These are phyloP conservation scores for Gossypium gossypioides DNA, from an alignment of 441 rosid genomes.

Conservation along the genomic window DNA sequence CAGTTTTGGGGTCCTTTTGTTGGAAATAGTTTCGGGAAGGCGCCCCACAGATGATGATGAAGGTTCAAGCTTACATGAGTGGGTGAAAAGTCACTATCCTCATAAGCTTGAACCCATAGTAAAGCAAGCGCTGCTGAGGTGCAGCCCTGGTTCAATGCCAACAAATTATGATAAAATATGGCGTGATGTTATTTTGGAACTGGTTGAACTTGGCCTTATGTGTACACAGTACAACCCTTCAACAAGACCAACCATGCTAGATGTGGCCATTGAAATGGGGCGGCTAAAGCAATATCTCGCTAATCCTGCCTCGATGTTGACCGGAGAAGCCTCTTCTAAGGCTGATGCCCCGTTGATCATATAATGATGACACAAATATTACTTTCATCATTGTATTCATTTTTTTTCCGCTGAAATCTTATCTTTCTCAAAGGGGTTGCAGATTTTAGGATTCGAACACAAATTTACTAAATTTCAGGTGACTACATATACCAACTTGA, in stretches of 20 bases:
- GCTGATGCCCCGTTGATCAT: slow-evolving; percentile 12
- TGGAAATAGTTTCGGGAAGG: slow-evolving; percentile 62
- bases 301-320: slow-evolving; percentile 24
- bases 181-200: slow-evolving; percentile 47
- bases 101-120: slow-evolving; percentile 47
- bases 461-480: neutral
- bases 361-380: neutral
- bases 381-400: slow-evolving; percentile 18
- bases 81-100: slow-evolving; percentile 61
- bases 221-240: slow-evolving; percentile 67
- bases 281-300: slow-evolving; percentile 56
- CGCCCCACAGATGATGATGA: slow-evolving; percentile 56
- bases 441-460: too few species aligned
- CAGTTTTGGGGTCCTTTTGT: slow-evolving; percentile 71
- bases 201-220: slow-evolving; percentile 66
- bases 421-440: neutral
- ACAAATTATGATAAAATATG: slow-evolving; percentile 27
- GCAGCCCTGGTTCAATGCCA: slow-evolving; percentile 27
- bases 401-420: neutral
- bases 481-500: neutral
- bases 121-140: slow-evolving; percentile 39
- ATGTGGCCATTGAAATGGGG: slow-evolving; percentile 64
- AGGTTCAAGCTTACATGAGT: slow-evolving; percentile 66
- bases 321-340: slow-evolving; percentile 22
- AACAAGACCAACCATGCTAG: slow-evolving; percentile 69